Evolutionary conservation across 1,284 basidiomycete genomes (phyloP), one percentile per base, ranked within the genome.

Genomic region (Cystobasidium pallidum): DNA sequence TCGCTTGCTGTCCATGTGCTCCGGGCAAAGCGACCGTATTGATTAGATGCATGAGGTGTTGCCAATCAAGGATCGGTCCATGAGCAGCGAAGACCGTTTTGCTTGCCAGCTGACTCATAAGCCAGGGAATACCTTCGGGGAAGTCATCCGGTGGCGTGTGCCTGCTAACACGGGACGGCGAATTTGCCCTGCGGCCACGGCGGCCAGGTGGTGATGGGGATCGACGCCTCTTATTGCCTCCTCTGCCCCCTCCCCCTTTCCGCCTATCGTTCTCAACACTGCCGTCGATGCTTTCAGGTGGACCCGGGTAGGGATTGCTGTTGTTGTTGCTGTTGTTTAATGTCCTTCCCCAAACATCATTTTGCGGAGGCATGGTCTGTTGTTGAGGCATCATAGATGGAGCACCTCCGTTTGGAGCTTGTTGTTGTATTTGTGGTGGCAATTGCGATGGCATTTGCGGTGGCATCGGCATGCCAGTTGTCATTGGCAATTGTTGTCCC

Each of bases 21-120:
- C 49, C 59, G 2, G 68, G 68, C 19, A 71, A 32, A 51, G 32
- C 32, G 17, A 39, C 57, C 2, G 68, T 71, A 21, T n/a, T 34
- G 34, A 71, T 52, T 7, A 71, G 24, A 51, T 64, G 68, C 24
- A 71, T 19, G 19, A 71, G 32, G 21, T 63, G 59, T 47, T 57
- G 59, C 55, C 54, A 54, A 26, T 71, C 68, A 19, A 71, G 68
- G 51, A 71, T 64, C 8, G 68, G 68, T 26, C 68, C 68, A 34
- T 71, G 68, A n/a, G 68, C 68, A 8, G 68, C 68, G 49, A 71
- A 71, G 30, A 71, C 68, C 30, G 68, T 71, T 51, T 71, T 71
- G n/a, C 28, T 36, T 19, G 68, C 57, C 24, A 71, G 36, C 41
- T 59, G 51, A 36, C 43, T 43, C 68, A 71, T 64, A 13, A 71